Percentiles rank a stretch among this genome's conserved stretches.
phyloP scores from a whole-genome alignment of 202 grass and related monocot genomes.

The Zizania palustris region DNA sequence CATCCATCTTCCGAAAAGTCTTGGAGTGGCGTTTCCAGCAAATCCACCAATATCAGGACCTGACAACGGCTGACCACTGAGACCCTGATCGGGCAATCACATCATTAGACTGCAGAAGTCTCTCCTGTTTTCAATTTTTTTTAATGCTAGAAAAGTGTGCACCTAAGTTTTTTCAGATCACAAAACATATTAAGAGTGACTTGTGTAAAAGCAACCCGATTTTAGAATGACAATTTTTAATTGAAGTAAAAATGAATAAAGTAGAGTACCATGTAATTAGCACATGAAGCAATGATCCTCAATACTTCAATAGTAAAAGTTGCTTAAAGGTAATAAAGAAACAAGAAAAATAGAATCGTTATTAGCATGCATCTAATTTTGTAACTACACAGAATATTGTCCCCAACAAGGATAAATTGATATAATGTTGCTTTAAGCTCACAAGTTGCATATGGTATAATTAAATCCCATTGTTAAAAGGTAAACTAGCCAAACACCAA shows the following conservation, averaged over 20 bases:
- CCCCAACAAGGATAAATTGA: neutral
- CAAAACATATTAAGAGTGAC: neutral
- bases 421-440: constrained; percentile 1
- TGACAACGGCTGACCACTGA: constrained; percentile 91
- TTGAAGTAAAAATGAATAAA: neutral
- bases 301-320: neutral
- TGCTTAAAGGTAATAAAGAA: constrained; percentile 4
- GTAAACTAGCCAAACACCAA: neutral
- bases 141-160: constrained; percentile 12
- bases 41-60: constrained; percentile 98
- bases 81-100: constrained; percentile 58
- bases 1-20: constrained; percentile 98
- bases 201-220: neutral
- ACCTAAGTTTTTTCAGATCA: constrained; percentile 1
- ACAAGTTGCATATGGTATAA: neutral
- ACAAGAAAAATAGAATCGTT: neutral
- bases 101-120: constrained; percentile 18
- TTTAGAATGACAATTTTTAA: neutral
- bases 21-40: constrained; percentile 87
- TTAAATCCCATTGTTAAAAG: neutral
- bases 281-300: neutral
- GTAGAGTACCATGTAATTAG: neutral
- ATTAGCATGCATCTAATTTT: neutral
- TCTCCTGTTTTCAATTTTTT: too few relatives aligned
- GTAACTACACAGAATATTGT: constrained; percentile 1